Conservation (phyloP, 2,329 filamentous ascomycete genomes). For the Periglandula ipomoeae region DNA sequence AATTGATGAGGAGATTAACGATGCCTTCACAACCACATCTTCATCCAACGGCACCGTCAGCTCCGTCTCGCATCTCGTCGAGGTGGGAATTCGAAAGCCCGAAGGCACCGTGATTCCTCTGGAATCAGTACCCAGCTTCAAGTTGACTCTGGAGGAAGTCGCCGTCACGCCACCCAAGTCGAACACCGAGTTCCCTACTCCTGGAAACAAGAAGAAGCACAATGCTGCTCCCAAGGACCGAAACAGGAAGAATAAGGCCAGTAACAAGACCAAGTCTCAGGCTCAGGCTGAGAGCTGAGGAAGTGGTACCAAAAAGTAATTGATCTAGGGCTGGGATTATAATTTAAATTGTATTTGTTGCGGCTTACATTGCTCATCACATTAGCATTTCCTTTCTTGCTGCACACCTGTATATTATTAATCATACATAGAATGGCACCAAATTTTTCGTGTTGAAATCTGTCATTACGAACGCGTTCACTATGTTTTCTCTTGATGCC, state of each 20-base stretch:
- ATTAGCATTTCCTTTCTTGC: too few relatives aligned
- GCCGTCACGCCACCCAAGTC: constrained; percentile 17
- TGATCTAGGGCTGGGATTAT: too few relatives aligned
- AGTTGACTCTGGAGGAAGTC: constrained; percentile 26
- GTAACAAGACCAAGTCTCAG: not conserved
- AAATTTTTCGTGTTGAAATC: too few relatives aligned
- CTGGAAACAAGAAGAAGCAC: constrained; percentile 10
- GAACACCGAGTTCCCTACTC: constrained; percentile 19
- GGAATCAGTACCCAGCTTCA: constrained; percentile 24
- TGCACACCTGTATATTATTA: too few relatives aligned
- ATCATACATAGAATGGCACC: too few relatives aligned
- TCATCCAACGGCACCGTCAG: constrained; percentile 1
- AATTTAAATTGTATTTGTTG: too few relatives aligned
- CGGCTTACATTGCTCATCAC: too few relatives aligned
- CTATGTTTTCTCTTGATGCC: too few relatives aligned
- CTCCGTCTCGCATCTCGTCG: constrained; percentile 2
- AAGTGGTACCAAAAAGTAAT: too few relatives aligned
- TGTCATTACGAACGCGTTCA: too few relatives aligned
- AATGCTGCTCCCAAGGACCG: not conserved
- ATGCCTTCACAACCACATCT: not conserved
- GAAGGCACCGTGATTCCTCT: constrained; percentile 22
- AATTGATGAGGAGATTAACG: constrained; percentile 32
- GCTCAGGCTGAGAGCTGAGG: too few relatives aligned
- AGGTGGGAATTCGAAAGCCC: constrained; percentile 14
- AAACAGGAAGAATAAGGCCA: not conserved